Evolutionary conservation across 768 basidiomycete genomes (phyloP).

Genomic region (Agrocybe chaxingu): DNA sequence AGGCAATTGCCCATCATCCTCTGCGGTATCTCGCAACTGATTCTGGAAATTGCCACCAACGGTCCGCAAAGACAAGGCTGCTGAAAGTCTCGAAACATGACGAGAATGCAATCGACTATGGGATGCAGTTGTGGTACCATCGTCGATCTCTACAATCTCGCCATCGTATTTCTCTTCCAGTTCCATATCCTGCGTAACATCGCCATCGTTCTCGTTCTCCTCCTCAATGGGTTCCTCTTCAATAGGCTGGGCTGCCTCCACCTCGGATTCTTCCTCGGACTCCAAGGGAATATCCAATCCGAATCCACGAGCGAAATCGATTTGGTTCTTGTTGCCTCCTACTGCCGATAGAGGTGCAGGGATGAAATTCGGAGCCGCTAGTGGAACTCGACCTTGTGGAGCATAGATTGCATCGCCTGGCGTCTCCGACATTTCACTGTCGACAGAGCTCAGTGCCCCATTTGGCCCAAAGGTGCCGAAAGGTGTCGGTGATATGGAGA

Average conservation of each 20-base stretch:
- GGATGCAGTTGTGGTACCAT: slow-evolving; percentile 40
- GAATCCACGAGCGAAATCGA: slow-evolving; percentile 79
- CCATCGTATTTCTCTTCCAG: slow-evolving; percentile 32
- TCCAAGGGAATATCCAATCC: slow-evolving; percentile 79
- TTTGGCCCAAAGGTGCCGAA: slow-evolving; percentile 67
- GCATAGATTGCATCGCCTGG: slow-evolving; percentile 36
- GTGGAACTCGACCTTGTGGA: slow-evolving; percentile 53
- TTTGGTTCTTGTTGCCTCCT: slow-evolving; percentile 46
- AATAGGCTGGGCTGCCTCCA: slow-evolving; percentile 27
- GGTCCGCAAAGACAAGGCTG: slow-evolving; percentile 63
- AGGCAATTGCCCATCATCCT: slow-evolving; percentile 37
- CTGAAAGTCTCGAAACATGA: slow-evolving; percentile 64
- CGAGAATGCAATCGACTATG: slow-evolving; percentile 61
- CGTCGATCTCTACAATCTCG: slow-evolving; percentile 21
- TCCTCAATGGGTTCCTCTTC: slow-evolving; percentile 43
- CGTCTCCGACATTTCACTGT: slow-evolving; percentile 13
- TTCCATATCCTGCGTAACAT: slow-evolving; percentile 32
- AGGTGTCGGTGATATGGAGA: slow-evolving; percentile 27
- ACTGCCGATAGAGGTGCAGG: slow-evolving; percentile 41
- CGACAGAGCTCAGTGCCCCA: slow-evolving; percentile 37
- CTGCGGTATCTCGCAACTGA: slow-evolving; percentile 20
- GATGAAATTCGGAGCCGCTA: slow-evolving; percentile 41
- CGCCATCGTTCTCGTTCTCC: slow-evolving; percentile 24
- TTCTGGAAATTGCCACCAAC: slow-evolving; percentile 51
- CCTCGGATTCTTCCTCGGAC: slow-evolving; percentile 58